Conservation (phyloP, 1,284 basidiomycete genomes). For the Papiliotrema laurentii region DNA sequence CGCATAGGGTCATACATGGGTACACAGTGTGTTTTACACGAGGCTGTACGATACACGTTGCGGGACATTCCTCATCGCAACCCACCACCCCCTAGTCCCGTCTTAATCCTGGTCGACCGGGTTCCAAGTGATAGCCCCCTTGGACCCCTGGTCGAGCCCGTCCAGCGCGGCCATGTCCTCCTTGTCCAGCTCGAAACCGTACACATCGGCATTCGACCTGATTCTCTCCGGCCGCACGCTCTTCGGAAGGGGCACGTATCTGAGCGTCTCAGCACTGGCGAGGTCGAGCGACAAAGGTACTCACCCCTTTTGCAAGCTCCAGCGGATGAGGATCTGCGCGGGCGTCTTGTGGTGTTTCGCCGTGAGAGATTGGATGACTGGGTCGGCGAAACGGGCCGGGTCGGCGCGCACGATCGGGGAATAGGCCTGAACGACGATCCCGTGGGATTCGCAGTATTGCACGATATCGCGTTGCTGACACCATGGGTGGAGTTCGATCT, state of each 20-base stretch:
- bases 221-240: conserved; percentile 65
- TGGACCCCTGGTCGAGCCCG: conserved; percentile 59
- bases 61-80: too few species aligned
- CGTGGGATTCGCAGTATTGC: conserved; percentile 63
- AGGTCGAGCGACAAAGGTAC: conserved; percentile 20
- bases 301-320: conserved; percentile 76
- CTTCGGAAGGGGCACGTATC: conserved; percentile 70
- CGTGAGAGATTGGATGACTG: conserved; percentile 55
- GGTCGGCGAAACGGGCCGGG: conserved; percentile 52
- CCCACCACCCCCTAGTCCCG: too few species aligned
- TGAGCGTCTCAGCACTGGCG: conserved; percentile 21
- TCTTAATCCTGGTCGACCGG: conserved; percentile 53
- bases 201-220: conserved; percentile 62
- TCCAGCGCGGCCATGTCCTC: conserved; percentile 63
- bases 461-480: conserved; percentile 78
- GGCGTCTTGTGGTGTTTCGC: conserved; percentile 61
- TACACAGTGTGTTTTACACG: too few species aligned
- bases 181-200: conserved; percentile 61
- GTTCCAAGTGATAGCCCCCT: conserved; percentile 64
- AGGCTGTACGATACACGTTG: too few species aligned
- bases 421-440: conserved; percentile 72
- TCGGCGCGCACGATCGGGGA: conserved; percentile 65
- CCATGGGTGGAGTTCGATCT: conserved; percentile 81
- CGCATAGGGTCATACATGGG: too few species aligned
- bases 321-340: conserved; percentile 72